A percentile compares a stretch with the other conserved stretches of the same genome.
phyloP scores from a whole-genome alignment of 2,329 filamentous ascomycete genomes.

The Colletotrichum cuscutae region DNA sequence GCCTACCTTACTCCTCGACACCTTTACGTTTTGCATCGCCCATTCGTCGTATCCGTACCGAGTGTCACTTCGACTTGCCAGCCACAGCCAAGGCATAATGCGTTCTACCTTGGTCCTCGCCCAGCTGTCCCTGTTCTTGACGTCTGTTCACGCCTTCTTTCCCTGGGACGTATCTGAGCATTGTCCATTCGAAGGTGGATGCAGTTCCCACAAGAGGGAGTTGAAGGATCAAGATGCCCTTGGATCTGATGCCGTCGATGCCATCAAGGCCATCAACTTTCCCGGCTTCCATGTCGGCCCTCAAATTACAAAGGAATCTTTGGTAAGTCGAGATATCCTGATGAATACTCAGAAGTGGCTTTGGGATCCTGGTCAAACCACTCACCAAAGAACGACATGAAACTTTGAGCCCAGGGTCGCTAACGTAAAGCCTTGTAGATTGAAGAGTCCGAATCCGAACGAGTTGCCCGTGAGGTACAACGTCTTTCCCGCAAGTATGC shows the following conservation, averaged over 20 bases:
- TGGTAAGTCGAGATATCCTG: neutral
- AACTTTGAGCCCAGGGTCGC: neutral
- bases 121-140: slow-evolving; percentile 57
- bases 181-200: slow-evolving; percentile 41
- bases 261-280: slow-evolving; percentile 35
- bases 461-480: slow-evolving; percentile 50
- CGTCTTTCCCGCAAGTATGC: slow-evolving; percentile 54
- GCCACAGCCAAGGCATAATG: slow-evolving; percentile 48
- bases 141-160: slow-evolving; percentile 58
- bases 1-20: neutral
- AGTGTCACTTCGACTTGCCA: neutral
- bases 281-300: slow-evolving; percentile 49
- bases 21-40: neutral
- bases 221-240: slow-evolving; percentile 24
- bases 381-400: neutral
- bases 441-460: slow-evolving; percentile 44
- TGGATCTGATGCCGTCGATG: slow-evolving; percentile 9
- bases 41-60: neutral
- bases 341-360: neutral
- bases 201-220: slow-evolving; percentile 38
- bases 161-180: slow-evolving; percentile 51
- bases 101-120: slow-evolving; percentile 52
- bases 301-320: slow-evolving; percentile 1
- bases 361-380: neutral
- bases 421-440: slow-evolving; percentile 40